phyloP scores from a whole-genome alignment of 495 filamentous ascomycete genomes.

The Paragyromitra xinjiangensis region DNA sequence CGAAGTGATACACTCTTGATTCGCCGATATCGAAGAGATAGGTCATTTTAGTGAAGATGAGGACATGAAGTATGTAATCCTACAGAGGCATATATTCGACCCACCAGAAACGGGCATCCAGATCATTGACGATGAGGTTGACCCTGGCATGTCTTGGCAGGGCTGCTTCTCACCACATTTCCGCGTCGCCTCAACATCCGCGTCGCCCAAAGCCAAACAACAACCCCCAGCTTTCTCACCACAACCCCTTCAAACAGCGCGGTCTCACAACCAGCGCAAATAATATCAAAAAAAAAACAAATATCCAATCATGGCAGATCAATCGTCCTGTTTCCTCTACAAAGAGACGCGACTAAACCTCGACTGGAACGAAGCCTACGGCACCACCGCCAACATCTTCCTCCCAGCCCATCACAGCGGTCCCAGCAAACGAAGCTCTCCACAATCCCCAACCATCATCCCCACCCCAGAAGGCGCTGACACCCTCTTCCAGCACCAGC shows the following conservation, averaged over 20 bases:
- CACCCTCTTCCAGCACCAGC: conserved; percentile 68
- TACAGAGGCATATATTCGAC: background rate
- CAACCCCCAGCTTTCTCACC: conserved; percentile 20
- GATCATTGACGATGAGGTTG: background rate
- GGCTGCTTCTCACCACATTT: conserved; percentile 14
- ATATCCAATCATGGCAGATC: conserved; percentile 41
- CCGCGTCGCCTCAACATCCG: conserved; percentile 45
- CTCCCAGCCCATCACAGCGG: conserved; percentile 66
- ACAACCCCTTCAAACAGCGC: conserved; percentile 6
- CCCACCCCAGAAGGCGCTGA: conserved; percentile 57
- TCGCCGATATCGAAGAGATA: too few relatives aligned
- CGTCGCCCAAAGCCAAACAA: conserved; percentile 44
- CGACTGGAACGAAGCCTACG: conserved; percentile 69
- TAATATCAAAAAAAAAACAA: background rate
- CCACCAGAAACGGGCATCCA: background rate
- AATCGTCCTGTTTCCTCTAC: conserved; percentile 67
- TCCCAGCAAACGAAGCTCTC: conserved; percentile 57
- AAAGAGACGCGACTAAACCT: conserved; percentile 87
- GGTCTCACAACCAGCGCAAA: conserved; percentile 28
- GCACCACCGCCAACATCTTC: conserved; percentile 74
- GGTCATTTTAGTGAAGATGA: too few relatives aligned
- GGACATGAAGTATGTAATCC: background rate
- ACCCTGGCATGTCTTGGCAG: conserved; percentile 35
- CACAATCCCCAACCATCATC: conserved; percentile 56
- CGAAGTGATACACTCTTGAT: too few relatives aligned